Conservation (phyloP, 2,329 filamentous ascomycete genomes). For the Fonsecaea pedrosoi region DNA sequence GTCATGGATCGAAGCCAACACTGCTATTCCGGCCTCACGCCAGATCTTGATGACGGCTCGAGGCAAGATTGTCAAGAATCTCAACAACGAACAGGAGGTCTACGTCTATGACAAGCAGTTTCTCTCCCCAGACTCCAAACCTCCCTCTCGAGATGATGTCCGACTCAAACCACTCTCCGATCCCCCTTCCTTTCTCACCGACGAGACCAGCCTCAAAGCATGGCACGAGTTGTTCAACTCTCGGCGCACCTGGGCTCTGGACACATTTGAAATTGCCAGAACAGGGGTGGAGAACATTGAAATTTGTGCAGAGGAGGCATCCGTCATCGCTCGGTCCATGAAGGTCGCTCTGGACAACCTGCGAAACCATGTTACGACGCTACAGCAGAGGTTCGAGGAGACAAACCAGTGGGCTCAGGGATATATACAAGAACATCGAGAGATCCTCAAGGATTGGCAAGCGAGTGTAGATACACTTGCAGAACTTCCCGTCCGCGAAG, state of each 20-base stretch:
- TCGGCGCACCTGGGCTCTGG: slow-evolving; percentile 78
- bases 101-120: slow-evolving; percentile 89
- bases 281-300: slow-evolving; percentile 66
- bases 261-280: slow-evolving; percentile 71
- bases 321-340: slow-evolving; percentile 78
- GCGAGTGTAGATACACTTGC: slow-evolving; percentile 47
- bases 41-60: slow-evolving; percentile 87
- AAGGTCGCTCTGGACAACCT: slow-evolving; percentile 83
- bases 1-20: slow-evolving; percentile 76
- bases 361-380: slow-evolving; percentile 54
- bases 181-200: slow-evolving; percentile 79
- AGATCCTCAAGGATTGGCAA: slow-evolving; percentile 54
- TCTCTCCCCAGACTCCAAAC: slow-evolving; percentile 59
- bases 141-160: slow-evolving; percentile 57
- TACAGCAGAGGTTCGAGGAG: slow-evolving; percentile 55
- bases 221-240: slow-evolving; percentile 88
- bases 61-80: slow-evolving; percentile 82
- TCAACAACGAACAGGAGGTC: slow-evolving; percentile 73
- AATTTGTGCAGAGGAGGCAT: slow-evolving; percentile 64
- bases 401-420: slow-evolving; percentile 55
- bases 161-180: slow-evolving; percentile 64
- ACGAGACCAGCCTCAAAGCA: slow-evolving; percentile 79
- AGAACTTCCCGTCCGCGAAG: slow-evolving; percentile 52
- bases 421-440: slow-evolving; percentile 52
- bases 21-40: slow-evolving; percentile 74